Percentiles rank a stretch among this genome's conserved stretches.
Conservation (phyloP, 192 early-diverging fungal genomes). For the Podila clonocystis region DNA sequence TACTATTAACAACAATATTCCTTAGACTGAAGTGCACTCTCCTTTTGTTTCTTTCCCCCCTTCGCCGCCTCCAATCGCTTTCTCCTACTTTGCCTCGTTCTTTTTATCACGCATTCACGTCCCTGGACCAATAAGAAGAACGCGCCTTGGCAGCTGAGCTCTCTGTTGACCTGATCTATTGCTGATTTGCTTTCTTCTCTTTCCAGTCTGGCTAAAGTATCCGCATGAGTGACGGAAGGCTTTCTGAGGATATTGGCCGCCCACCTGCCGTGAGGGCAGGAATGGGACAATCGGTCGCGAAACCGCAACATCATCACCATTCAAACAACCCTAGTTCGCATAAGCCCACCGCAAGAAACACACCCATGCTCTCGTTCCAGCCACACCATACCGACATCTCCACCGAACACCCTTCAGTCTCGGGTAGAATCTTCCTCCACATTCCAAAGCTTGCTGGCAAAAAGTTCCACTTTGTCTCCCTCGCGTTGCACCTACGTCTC, state of each 20-base stretch:
- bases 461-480: conserved; percentile 40
- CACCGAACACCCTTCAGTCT: conserved; percentile 19
- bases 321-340: background rate
- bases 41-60: too few species aligned
- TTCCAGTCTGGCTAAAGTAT: background rate
- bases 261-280: background rate
- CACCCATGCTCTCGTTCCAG: conserved; percentile 11
- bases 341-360: background rate
- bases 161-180: too few species aligned
- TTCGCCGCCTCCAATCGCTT: too few species aligned
- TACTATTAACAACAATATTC: too few species aligned
- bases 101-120: too few species aligned
- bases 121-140: too few species aligned
- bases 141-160: too few species aligned
- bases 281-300: background rate
- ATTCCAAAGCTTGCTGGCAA: conserved; percentile 19
- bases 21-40: too few species aligned
- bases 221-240: background rate
- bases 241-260: background rate
- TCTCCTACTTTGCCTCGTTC: too few species aligned
- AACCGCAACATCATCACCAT: background rate
- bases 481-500: conserved; percentile 30
- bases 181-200: background rate
- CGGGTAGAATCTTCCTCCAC: conserved; percentile 25
- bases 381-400: conserved; percentile 26